These are phyloP conservation scores for Yamadazyma paraphyllophila DNA, from an alignment of 805 yeast species.

Conservation along the genomic window DNA sequence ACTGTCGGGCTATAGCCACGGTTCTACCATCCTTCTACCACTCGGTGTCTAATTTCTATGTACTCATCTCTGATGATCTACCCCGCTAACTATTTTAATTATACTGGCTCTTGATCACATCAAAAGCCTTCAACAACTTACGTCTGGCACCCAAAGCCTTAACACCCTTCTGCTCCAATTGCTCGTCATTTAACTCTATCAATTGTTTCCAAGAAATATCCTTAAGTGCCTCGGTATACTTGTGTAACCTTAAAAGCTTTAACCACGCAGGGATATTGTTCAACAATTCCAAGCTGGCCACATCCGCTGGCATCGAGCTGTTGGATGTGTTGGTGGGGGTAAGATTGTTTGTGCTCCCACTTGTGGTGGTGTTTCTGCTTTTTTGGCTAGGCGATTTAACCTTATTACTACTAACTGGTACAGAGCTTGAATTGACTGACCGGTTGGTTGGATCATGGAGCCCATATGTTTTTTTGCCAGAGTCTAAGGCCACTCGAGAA, in stretches of 20 bases:
- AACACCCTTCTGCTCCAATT: slow-evolving; percentile 78
- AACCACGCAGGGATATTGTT: slow-evolving; percentile 90
- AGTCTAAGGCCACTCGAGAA: slow-evolving; percentile 49
- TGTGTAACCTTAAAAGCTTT: slow-evolving; percentile 84
- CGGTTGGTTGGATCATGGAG: slow-evolving; percentile 34
- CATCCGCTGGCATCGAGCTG: slow-evolving; percentile 43
- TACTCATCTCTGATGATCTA: neutral
- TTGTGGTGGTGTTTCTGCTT: slow-evolving; percentile 1
- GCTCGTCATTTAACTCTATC: slow-evolving; percentile 65
- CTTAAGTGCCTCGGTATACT: slow-evolving; percentile 82
- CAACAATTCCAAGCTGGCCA: slow-evolving; percentile 47
- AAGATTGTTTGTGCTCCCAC: neutral
- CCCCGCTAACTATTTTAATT: neutral
- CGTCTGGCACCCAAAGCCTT: slow-evolving; percentile 94
- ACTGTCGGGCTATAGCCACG: too few relatives aligned
- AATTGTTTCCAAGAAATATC: slow-evolving; percentile 77
- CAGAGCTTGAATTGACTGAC: slow-evolving; percentile 34
- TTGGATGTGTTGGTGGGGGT: slow-evolving; percentile 9
- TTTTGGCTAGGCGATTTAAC: slow-evolving; percentile 16
- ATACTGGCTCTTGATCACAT: slow-evolving; percentile 52
- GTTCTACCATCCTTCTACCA: too few relatives aligned
- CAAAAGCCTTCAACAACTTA: slow-evolving; percentile 88
- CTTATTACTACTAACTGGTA: slow-evolving; percentile 24
- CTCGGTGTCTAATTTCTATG: neutral
- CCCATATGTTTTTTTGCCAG: slow-evolving; percentile 29